A percentile compares a stretch with the other conserved stretches of the same genome.
Conservation (phyloP, 2,329 filamentous ascomycete species). For the Lachnellula suecica region DNA sequence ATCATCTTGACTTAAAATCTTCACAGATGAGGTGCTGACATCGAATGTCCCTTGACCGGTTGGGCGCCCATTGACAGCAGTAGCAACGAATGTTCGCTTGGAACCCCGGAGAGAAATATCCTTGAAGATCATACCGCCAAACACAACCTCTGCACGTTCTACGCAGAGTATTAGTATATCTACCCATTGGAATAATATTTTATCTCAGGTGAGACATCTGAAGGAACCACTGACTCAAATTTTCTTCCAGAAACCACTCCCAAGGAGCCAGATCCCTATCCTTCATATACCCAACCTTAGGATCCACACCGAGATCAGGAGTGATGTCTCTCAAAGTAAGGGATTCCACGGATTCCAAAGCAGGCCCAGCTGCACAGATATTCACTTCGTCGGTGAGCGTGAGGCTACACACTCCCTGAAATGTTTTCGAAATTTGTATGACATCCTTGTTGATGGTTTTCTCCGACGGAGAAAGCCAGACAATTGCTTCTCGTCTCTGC, state of each 20-base stretch:
- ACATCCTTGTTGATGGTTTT: slow-evolving; percentile 63
- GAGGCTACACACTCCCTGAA: slow-evolving; percentile 71
- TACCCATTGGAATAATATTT: neutral
- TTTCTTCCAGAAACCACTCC: slow-evolving; percentile 46
- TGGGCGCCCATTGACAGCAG: slow-evolving; percentile 49
- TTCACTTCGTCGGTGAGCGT: slow-evolving; percentile 69
- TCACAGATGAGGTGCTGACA: slow-evolving; percentile 20
- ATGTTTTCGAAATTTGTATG: slow-evolving; percentile 69
- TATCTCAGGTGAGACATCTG: neutral
- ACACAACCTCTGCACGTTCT: slow-evolving; percentile 67
- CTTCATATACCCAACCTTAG: slow-evolving; percentile 32
- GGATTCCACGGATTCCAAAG: slow-evolving; percentile 53
- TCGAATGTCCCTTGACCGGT: slow-evolving; percentile 37
- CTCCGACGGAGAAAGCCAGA: slow-evolving; percentile 59
- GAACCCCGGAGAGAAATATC: slow-evolving; percentile 54
- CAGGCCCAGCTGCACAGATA: slow-evolving; percentile 52
- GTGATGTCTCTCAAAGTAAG: slow-evolving; percentile 62
- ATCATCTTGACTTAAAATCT: slow-evolving; percentile 20
- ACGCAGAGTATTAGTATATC: slow-evolving; percentile 20
- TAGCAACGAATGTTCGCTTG: slow-evolving; percentile 61
- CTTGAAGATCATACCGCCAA: slow-evolving; percentile 70
- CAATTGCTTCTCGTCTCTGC: slow-evolving; percentile 47
- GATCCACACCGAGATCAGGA: slow-evolving; percentile 23
- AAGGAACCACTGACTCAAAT: slow-evolving; percentile 33
- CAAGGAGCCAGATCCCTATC: slow-evolving; percentile 41